phyloP scores from a whole-genome alignment of 106 monocot genomes.

The Chionographis japonica region DNA sequence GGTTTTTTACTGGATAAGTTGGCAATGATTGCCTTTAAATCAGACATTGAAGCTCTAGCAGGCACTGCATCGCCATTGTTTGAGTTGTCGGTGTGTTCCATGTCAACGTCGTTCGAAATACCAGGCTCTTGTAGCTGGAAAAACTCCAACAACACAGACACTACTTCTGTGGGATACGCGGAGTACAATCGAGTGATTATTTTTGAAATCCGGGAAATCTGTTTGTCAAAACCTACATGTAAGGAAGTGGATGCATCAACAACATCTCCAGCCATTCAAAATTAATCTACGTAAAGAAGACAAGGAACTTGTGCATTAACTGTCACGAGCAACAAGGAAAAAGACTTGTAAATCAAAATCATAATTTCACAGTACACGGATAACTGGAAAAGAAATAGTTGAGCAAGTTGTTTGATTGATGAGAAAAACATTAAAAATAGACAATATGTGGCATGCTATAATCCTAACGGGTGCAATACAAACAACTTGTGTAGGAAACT shows the following conservation, averaged over 20 bases:
- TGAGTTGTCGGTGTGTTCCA: conserved; percentile 24
- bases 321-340: too few species aligned
- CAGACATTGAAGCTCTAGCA: conserved; percentile 13
- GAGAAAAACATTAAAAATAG: too few species aligned
- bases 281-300: neutral
- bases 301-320: neutral
- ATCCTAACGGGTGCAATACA: too few species aligned
- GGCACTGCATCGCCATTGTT: conserved; percentile 9
- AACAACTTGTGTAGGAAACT: too few species aligned
- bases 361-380: too few species aligned
- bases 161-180: conserved; percentile 61
- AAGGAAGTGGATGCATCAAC: neutral
- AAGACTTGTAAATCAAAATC: too few species aligned
- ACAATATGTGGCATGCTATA: too few species aligned
- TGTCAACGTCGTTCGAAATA: conserved; percentile 10
- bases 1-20: conserved; percentile 59
- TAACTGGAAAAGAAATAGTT: too few species aligned
- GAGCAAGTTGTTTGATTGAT: too few species aligned
- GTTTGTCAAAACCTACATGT: conserved; percentile 42
- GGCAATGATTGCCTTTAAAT: conserved; percentile 49
- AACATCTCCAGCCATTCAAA: neutral
- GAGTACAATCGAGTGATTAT: conserved; percentile 54
- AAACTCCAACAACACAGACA: conserved; percentile 52
- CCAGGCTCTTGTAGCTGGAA: conserved; percentile 31
- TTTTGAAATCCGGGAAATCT: conserved; percentile 44